Evolutionary conservation across 352 stramenopile species (phyloP).

Genomic region (Thraustochytrium sp.): DNA sequence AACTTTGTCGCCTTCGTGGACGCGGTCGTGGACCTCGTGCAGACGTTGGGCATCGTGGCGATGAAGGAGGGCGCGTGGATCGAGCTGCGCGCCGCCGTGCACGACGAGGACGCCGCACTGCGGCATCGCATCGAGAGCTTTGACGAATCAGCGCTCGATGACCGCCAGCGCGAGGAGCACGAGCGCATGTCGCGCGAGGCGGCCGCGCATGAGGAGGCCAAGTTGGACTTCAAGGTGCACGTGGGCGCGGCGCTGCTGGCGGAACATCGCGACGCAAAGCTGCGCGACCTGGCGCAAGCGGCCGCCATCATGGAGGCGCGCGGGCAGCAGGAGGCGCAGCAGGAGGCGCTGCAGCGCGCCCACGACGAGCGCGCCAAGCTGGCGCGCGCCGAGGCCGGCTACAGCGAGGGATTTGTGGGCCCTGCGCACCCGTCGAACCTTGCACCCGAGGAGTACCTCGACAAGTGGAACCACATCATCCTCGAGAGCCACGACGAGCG

Average conservation of each 20-base stretch:
- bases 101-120: not conserved
- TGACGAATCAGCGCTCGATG: not conserved
- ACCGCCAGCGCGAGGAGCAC: not conserved
- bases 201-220: not conserved
- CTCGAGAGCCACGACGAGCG: not conserved
- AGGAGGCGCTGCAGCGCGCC: not conserved
- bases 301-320: not conserved
- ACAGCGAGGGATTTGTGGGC: not conserved
- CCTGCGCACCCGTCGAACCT: not conserved
- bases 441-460: not conserved
- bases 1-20: not conserved
- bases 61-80: not conserved
- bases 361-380: not conserved
- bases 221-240: not conserved
- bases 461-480: not conserved
- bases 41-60: not conserved
- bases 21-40: not conserved
- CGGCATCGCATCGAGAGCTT: not conserved
- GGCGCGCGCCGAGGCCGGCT: not conserved
- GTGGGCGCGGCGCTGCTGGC: not conserved
- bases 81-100: not conserved
- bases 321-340: not conserved
- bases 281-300: not conserved
- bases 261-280: not conserved
- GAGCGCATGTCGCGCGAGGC: not conserved